Percentiles rank a stretch among this genome's conserved stretches.
Conservation (phyloP, 2,329 filamentous ascomycete species). For the Parafenestella ontariensis region DNA sequence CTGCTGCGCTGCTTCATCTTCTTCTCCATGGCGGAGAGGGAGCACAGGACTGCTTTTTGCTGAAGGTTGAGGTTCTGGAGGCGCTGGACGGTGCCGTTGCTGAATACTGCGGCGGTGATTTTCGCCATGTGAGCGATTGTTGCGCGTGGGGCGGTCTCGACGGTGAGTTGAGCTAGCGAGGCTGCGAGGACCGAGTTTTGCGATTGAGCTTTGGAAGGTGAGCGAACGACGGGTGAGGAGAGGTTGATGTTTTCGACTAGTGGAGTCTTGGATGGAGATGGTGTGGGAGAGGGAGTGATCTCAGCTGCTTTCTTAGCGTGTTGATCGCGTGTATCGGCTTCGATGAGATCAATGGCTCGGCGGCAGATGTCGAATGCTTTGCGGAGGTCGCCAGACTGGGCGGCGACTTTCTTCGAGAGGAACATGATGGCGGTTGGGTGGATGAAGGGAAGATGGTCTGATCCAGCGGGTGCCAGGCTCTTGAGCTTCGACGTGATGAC, state of each 20-base stretch:
- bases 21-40: slow-evolving; percentile 85
- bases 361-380: slow-evolving; percentile 96
- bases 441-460: slow-evolving; percentile 80
- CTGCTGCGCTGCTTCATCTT: slow-evolving; percentile 64
- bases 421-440: slow-evolving; percentile 94
- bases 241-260: slow-evolving; percentile 83
- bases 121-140: slow-evolving; percentile 91
- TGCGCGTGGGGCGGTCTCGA: slow-evolving; percentile 83
- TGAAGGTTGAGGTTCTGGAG: slow-evolving; percentile 90
- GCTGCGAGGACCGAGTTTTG: slow-evolving; percentile 30
- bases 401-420: slow-evolving; percentile 92
- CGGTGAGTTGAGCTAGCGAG: slow-evolving; percentile 69
- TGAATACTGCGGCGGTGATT: slow-evolving; percentile 87
- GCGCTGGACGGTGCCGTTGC: slow-evolving; percentile 84
- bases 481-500: slow-evolving; percentile 86
- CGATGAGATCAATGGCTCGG: slow-evolving; percentile 85
- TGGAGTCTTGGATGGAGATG: slow-evolving; percentile 76
- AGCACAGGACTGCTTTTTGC: slow-evolving; percentile 93
- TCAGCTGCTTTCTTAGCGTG: slow-evolving; percentile 66
- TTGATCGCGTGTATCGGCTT: slow-evolving; percentile 79
- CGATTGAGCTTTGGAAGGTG: slow-evolving; percentile 49
- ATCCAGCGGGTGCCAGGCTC: slow-evolving; percentile 68
- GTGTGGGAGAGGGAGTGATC: slow-evolving; percentile 54
- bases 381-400: slow-evolving; percentile 90
- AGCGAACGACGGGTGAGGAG: slow-evolving; percentile 57